phyloP scores from a whole-genome alignment of 2,329 filamentous ascomycete genomes.

The Aureobasidium musti region DNA sequence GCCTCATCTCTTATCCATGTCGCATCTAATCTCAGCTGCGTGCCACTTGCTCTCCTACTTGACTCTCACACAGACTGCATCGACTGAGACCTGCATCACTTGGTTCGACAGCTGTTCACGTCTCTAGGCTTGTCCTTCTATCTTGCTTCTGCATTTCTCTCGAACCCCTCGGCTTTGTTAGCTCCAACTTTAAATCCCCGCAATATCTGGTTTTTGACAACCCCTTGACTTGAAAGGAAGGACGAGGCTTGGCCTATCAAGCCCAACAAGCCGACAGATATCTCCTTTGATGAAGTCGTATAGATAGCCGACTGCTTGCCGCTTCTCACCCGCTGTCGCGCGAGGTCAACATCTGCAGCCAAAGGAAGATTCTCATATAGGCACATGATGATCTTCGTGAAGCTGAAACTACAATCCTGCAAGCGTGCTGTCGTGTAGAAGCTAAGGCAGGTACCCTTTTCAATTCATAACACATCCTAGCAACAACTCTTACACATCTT shows the following conservation, averaged over 20 bases:
- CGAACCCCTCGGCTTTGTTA: slow-evolving; percentile 14
- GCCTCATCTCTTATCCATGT: slow-evolving; percentile 26
- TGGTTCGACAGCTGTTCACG: slow-evolving; percentile 1
- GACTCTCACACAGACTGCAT: background rate
- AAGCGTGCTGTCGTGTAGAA: slow-evolving; percentile 1
- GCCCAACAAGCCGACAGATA: slow-evolving; percentile 9
- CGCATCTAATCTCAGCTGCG: slow-evolving; percentile 11
- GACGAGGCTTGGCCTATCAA: slow-evolving; percentile 21
- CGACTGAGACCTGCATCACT: background rate
- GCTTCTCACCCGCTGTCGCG: slow-evolving; percentile 9
- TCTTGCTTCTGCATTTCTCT: slow-evolving; percentile 9
- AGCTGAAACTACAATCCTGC: slow-evolving; percentile 21
- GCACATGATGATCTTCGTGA: slow-evolving; percentile 14
- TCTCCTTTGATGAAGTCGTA: background rate
- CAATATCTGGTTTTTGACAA: slow-evolving; percentile 10
- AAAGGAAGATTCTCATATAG: background rate
- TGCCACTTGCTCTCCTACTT: background rate
- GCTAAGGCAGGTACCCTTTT: slow-evolving; percentile 26
- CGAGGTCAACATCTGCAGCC: background rate
- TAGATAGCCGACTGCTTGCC: slow-evolving; percentile 7
- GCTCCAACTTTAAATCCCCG: slow-evolving; percentile 22
- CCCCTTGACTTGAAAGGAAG: slow-evolving; percentile 2
- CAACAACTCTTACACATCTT: background rate
- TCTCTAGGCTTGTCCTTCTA: slow-evolving; percentile 1
- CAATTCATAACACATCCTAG: background rate